Base-by-base conservation (phyloP, 495 filamentous ascomycete genomes). In the Tuber magnatum region DNA sequence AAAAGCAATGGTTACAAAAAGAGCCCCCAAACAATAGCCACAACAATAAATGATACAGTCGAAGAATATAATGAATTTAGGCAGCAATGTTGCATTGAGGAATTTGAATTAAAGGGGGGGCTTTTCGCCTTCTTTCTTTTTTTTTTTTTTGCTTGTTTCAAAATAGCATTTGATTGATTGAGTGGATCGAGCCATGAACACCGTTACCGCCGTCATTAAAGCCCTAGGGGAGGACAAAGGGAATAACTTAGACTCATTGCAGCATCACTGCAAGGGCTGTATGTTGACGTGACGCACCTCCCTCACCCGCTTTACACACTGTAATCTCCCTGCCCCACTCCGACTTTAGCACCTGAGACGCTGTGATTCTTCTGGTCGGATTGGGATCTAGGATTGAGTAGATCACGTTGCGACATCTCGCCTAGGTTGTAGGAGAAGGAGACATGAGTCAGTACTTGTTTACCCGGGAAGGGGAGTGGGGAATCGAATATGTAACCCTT, bases 361-460 rank as follows among this genome's bases (percentile, higher is more conserved):
- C 94, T 68, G 94, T 97, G 84, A 98, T 95, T 81, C 95, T 93
- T 77, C 95, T 91, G 68, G 88, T 87, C 40, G 92, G 90, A 83
- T 98, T 97, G n/a, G 96, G 95, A 83, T 98, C 95, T 28, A 99
- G 87, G 77, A 98, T 97, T 35, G 94, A 97, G 84, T 99, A 99
- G 82, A 99, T 97, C 79, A 99, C 95, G 81, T 99, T 98, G 38
- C 96, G 92, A 84, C 95, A 98, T 80, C 94, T 94, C 81, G 93
- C 93, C 95, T 99, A 82, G 75, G 28, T 16, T 35, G 28, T 8
- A 18, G 16, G 56, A 65, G 32, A 32, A 18, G 28, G 32, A 16
- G 12, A 61, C 28, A 77, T 46, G 28, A 69, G 83, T 89, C 77
- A 89, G 86, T 76, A 76, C 77, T 72, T 78, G 48, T 39, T 42